Evolutionary conservation across 2,329 filamentous ascomycete species (phyloP).

Genomic region (Curvularia spicifera): DNA sequence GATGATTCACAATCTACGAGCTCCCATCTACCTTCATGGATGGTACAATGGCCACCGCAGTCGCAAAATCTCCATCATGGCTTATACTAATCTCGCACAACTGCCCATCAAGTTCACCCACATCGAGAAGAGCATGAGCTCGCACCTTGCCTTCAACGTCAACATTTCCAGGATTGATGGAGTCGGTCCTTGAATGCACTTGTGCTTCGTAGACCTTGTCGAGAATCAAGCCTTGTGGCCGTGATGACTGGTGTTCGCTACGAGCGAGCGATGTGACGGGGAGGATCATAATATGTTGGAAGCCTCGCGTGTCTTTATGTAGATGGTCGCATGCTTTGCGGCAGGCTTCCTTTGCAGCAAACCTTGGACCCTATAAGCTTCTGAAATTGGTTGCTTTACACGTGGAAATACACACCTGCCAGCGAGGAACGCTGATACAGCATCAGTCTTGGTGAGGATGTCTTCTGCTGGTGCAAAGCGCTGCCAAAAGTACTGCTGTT

Average conservation of each 20-base stretch:
- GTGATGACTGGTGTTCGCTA: constrained; percentile 20
- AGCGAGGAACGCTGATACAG: constrained; percentile 40
- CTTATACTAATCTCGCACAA: constrained; percentile 79
- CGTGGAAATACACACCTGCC: constrained; percentile 41
- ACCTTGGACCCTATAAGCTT: constrained; percentile 41
- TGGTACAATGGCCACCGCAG: constrained; percentile 68
- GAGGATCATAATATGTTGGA: constrained; percentile 52
- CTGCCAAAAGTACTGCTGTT: constrained; percentile 39
- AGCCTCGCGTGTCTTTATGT: constrained; percentile 26
- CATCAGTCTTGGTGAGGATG: constrained; percentile 20
- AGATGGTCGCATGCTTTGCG: constrained; percentile 53
- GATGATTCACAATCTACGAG: neutral
- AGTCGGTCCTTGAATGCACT: neutral
- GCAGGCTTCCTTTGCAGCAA: constrained; percentile 60
- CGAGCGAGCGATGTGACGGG: constrained; percentile 19
- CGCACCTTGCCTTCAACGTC: constrained; percentile 8
- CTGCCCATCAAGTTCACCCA: constrained; percentile 47
- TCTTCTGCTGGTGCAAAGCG: constrained; percentile 32
- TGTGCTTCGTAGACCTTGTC: constrained; percentile 14
- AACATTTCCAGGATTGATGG: neutral
- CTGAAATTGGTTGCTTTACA: neutral
- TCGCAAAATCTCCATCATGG: constrained; percentile 85
- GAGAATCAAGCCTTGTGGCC: constrained; percentile 39
- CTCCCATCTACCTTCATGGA: constrained; percentile 5
- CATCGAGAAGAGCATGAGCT: constrained; percentile 11